Evolutionary conservation across 1,284 basidiomycete genomes (phyloP).

Genomic region (Cystobasidium slooffiae): DNA sequence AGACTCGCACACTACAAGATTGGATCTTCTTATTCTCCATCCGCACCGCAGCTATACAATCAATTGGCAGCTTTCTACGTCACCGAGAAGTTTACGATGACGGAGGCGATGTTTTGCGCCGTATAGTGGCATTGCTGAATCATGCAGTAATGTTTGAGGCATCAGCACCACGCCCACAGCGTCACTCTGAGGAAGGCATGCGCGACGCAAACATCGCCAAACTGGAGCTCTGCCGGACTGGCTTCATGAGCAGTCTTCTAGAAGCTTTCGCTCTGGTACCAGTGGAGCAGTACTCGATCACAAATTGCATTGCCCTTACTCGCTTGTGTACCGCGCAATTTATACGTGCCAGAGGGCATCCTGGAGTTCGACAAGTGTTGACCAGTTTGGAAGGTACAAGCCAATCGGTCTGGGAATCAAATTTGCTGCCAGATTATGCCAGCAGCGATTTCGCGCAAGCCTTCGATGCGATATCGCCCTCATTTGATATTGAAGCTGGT

Average conservation of each 20-base stretch:
- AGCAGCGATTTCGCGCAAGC: background rate
- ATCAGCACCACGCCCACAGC: conserved; percentile 56
- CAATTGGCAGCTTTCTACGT: conserved; percentile 80
- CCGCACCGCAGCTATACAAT: conserved; percentile 84
- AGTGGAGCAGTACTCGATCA: background rate
- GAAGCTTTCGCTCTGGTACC: conserved; percentile 3
- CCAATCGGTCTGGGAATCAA: too few species aligned
- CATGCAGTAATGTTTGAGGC: conserved; percentile 44
- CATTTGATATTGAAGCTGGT: background rate
- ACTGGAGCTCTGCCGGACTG: background rate
- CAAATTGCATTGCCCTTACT: background rate
- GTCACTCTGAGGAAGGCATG: background rate
- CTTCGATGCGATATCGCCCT: background rate
- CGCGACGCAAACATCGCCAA: background rate
- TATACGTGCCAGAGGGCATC: background rate
- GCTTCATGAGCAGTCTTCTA: background rate
- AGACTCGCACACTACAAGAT: conserved; percentile 72
- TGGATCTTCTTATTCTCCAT: conserved; percentile 93
- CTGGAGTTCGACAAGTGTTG: too few species aligned
- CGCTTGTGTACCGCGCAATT: background rate
- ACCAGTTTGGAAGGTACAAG: too few species aligned
- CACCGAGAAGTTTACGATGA: conserved; percentile 43
- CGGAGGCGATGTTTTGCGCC: conserved; percentile 77
- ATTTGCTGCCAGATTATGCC: background rate
- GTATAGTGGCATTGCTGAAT: conserved; percentile 76